Evolutionary conservation across 2,329 filamentous ascomycete species (phyloP), one percentile per base, ranked within the genome.

Genomic region (Gyromitra esculenta): DNA sequence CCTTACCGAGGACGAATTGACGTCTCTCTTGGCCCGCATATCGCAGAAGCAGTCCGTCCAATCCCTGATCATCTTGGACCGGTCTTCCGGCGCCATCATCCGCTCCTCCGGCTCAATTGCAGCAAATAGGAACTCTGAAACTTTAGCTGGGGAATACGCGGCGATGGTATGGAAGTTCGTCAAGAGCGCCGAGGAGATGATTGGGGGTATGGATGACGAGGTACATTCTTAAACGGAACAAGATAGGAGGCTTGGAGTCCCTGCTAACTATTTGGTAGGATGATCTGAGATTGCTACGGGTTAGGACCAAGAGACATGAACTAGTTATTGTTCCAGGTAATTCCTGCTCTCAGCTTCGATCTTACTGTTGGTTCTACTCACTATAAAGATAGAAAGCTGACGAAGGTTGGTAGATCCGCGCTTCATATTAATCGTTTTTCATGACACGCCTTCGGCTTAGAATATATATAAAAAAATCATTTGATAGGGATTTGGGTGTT

Each of bases 271-370:
- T 25, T 50, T 52, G 52, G 9, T n/a, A 67, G 67, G 92, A 96
- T 81, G 92, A 94, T 82, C 84, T 94, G 78, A 93, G 91, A 84
- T 85, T 96, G 62, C 84, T 96, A 66, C 87, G 92, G 78, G 82
- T 96, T 79, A 88, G 93, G 79, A 95, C 92, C n/a, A 93, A 90
- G 85, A 94, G 92, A 83, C 91, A 94, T 80, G 93, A 96, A 83
- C 85, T 96, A 78, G 91, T 96, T 75, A 92, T 96, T 81, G 91
- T 95, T 21, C 92, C 92, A 68, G 86, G 86, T 87, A 82, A 60
- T 83, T 74, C 13, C 37, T 66, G 25, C n/a, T 15, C 48, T n/a
- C 35, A 43, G 21, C 43, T 18, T 45, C 39, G 31, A 31, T 67
- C 56, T 76, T 76, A 11, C 7, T 35, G 54, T 35, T 21, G 15